These are phyloP conservation scores for Penicillium sp. DNA, from an alignment of 2,329 filamentous ascomycete genomes.

Conservation along the genomic window DNA sequence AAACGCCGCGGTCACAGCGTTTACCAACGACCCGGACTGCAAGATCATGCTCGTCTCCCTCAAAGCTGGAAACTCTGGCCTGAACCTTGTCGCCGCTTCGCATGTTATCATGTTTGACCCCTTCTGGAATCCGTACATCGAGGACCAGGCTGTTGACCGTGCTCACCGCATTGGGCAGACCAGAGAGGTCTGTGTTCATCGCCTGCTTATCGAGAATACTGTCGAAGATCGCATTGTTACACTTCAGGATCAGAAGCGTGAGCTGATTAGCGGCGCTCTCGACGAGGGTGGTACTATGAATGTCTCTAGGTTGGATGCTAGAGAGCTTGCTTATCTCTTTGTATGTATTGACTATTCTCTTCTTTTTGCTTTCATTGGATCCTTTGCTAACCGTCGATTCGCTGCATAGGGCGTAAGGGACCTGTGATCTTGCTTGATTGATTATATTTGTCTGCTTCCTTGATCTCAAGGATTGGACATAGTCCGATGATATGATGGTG, in stretches of 20 bases:
- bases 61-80: constrained; percentile 78
- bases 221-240: constrained; percentile 84
- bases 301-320: constrained; percentile 63
- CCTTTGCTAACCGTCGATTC: constrained; percentile 8
- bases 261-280: constrained; percentile 73
- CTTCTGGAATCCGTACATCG: constrained; percentile 92
- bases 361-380: neutral
- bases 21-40: constrained; percentile 60
- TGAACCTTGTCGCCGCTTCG: constrained; percentile 80
- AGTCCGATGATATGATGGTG: neutral
- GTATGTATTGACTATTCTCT: constrained; percentile 31
- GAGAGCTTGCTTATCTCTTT: constrained; percentile 71
- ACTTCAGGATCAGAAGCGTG: constrained; percentile 75
- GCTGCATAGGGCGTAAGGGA: constrained; percentile 22
- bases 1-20: constrained; percentile 65
- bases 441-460: neutral
- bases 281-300: constrained; percentile 70
- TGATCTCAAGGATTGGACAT: neutral
- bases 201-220: constrained; percentile 71
- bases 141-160: constrained; percentile 88
- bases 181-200: constrained; percentile 72
- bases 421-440: neutral
- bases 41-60: constrained; percentile 75
- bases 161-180: constrained; percentile 84
- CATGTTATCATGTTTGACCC: constrained; percentile 89